These are phyloP conservation scores for Trichophyton simii DNA, from an alignment of 2,329 filamentous ascomycete species.

Conservation along the genomic window DNA sequence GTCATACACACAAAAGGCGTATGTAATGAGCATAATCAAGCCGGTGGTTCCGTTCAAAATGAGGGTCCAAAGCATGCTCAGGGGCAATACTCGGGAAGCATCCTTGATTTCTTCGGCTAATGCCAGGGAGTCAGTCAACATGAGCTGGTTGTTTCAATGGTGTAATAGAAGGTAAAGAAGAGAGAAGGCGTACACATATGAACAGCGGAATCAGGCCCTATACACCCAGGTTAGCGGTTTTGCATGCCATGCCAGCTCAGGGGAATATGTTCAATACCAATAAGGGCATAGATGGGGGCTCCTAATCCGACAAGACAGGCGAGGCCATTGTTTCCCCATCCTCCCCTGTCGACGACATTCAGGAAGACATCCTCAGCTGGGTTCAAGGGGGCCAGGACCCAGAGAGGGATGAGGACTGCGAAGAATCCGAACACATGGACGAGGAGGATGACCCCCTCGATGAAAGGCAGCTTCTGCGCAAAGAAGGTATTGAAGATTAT, in stretches of 20 bases:
- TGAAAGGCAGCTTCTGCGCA: conserved; percentile 19
- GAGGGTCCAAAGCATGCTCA: conserved; percentile 24
- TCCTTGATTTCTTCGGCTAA: conserved; percentile 31
- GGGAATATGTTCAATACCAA: conserved; percentile 21
- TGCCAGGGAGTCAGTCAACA: conserved; percentile 8
- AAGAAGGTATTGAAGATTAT: conserved; percentile 21
- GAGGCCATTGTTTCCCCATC: conserved; percentile 20
- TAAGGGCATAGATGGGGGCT: conserved; percentile 15
- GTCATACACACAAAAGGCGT: conserved; percentile 26
- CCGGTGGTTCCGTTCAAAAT: conserved; percentile 27
- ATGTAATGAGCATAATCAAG: conserved; percentile 25
- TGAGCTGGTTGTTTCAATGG: background rate
- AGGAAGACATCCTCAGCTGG: conserved; percentile 17
- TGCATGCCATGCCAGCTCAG: background rate
- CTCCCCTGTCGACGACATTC: conserved; percentile 17
- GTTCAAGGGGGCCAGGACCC: conserved; percentile 19
- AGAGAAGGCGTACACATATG: conserved; percentile 13
- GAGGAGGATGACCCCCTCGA: conserved; percentile 22
- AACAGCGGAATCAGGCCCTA: conserved; percentile 16
- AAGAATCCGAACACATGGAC: conserved; percentile 24
- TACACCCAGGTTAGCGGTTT: background rate
- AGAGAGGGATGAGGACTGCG: conserved; percentile 23
- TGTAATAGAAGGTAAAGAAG: background rate
- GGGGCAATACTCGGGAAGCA: conserved; percentile 24
- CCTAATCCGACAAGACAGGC: conserved; percentile 20